phyloP scores from a whole-genome alignment of 2,329 filamentous ascomycete species.

The Zymoseptoria crescenta region DNA sequence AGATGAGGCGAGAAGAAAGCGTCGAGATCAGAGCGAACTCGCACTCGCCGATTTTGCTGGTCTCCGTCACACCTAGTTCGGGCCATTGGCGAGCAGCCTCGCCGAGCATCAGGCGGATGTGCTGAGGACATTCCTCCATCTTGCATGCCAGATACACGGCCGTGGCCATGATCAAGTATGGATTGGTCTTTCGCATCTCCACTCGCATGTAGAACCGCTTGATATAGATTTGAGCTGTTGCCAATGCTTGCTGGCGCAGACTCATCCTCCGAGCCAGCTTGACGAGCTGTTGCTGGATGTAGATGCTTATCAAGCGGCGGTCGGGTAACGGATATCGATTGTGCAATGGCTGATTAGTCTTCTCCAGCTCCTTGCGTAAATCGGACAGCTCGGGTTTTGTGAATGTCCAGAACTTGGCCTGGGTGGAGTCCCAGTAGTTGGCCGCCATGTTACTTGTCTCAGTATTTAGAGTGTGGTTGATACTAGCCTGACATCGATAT shows the following conservation, averaged over 20 bases:
- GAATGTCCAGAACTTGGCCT: constrained; percentile 85
- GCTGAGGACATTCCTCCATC: constrained; percentile 94
- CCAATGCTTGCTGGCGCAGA: constrained; percentile 82
- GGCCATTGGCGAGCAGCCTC: constrained; percentile 84
- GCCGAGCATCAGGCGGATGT: constrained; percentile 81
- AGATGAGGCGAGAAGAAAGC: constrained; percentile 79
- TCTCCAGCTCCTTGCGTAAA: constrained; percentile 67
- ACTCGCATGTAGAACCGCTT: constrained; percentile 89
- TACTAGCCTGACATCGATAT: not conserved
- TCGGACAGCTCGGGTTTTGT: constrained; percentile 70
- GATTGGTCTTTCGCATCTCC: constrained; percentile 86
- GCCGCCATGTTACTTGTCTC: constrained; percentile 62
- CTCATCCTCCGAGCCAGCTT: constrained; percentile 77
- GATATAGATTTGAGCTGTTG: constrained; percentile 90
- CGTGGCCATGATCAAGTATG: constrained; percentile 86
- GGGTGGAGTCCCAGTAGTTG: constrained; percentile 95
- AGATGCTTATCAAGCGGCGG: constrained; percentile 75
- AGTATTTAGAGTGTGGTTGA: not conserved
- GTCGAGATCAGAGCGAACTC: constrained; percentile 90
- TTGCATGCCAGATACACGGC: constrained; percentile 94
- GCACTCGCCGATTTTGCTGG: constrained; percentile 81
- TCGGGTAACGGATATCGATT: constrained; percentile 78
- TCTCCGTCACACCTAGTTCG: constrained; percentile 67
- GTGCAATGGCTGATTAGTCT: constrained; percentile 60
- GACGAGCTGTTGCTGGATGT: constrained; percentile 79